phyloP scores from a whole-genome alignment of 2,329 filamentous ascomycete species.

The Alternaria gansuensis region DNA sequence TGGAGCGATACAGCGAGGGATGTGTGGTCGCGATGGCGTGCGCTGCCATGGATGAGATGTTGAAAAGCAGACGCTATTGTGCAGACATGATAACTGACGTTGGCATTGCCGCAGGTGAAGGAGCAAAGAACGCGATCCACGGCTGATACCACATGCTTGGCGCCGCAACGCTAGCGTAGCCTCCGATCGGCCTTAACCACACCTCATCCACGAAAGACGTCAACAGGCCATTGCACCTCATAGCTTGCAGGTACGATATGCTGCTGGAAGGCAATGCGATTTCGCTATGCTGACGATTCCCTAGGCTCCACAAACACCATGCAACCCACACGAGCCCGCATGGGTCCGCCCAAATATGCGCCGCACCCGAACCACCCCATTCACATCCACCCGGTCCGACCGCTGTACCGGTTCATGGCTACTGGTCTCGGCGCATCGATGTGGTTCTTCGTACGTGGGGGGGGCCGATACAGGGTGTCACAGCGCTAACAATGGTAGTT shows the following conservation, averaged over 20 bases:
- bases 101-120: conserved; percentile 21
- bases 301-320: conserved; percentile 40
- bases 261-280: neutral
- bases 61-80: conserved; percentile 29
- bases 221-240: conserved; percentile 46
- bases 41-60: conserved; percentile 36
- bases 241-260: conserved; percentile 36
- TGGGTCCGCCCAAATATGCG: conserved; percentile 54
- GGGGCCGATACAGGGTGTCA: neutral
- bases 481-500: conserved; percentile 64
- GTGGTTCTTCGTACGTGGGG: conserved; percentile 92
- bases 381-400: conserved; percentile 68
- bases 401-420: conserved; percentile 83
- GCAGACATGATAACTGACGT: conserved; percentile 24
- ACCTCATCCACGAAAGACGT: conserved; percentile 31
- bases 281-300: conserved; percentile 14
- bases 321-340: conserved; percentile 40
- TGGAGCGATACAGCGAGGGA: conserved; percentile 12
- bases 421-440: conserved; percentile 92
- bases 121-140: conserved; percentile 33
- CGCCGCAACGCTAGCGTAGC: conserved; percentile 27
- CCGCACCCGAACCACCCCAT: conserved; percentile 60
- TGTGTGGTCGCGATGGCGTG: conserved; percentile 23
- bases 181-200: conserved; percentile 38
- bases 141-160: conserved; percentile 29